Evolutionary conservation across 2,329 filamentous ascomycete genomes (phyloP), one percentile per base, ranked within the genome.

Genomic region (Calonectria hongkongensis): DNA sequence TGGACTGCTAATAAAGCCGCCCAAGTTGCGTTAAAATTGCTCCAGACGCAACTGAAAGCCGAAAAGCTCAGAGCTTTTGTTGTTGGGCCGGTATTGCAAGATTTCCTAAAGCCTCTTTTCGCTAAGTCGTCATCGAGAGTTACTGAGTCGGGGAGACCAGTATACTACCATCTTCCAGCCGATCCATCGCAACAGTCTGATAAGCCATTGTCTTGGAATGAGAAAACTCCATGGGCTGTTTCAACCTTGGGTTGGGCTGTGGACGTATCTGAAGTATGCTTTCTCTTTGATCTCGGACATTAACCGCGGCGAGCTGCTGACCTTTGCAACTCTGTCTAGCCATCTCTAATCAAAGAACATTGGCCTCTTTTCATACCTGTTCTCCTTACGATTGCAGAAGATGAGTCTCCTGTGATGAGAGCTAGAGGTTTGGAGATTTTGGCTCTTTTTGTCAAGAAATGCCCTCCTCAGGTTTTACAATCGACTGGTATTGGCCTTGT

Each of bases 321-420:
- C 45, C 41, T 27, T 28, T 16, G 18, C 27, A 62, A 30, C 30
- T 25, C 4, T 27, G 10, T 12, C 21, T 66, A 90, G 87, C 75
- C 81, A 63, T 41, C 79, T 1, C 80, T 87, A 9, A 83, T 94
- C 12, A 83, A 88, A 74, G 81, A 86, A 13, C 85, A 92, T 77
- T 96, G 94, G 93, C 91, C 91, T 3, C 84, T 94, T 9, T 90
- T 93, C 71, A 89, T 92, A 2, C 94, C 94, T 1, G 91, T 93
- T 0, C 85, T 96, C 4, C 86, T 96, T 6, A 90, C 91, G 0
- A 87, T 96, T 5, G 83, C 92, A 33, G 94, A 96, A 80, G 93
- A 95, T 76, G 80, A 87, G 16, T 86, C 90, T 27, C 86, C 86
- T 0, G 74, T 81, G 2, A 85, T 91, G 73, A 91, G 92, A 73